phyloP scores from a whole-genome alignment of 1,284 basidiomycete species.

The Ustilago bromivora region DNA sequence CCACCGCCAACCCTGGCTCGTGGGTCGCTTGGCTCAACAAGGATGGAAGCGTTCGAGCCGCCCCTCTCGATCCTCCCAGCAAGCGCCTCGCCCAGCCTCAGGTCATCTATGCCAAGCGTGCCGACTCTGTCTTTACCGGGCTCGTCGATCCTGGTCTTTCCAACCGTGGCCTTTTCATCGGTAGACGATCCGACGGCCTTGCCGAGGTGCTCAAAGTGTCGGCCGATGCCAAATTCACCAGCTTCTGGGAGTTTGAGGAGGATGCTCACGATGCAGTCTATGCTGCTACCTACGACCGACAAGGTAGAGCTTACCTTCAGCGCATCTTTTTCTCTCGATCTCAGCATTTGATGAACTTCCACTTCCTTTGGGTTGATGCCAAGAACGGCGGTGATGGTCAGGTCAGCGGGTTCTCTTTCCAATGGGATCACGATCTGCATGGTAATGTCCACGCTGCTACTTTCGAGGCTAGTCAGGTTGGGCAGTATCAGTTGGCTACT shows the following conservation, averaged over 20 bases:
- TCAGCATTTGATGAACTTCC: slow-evolving; percentile 71
- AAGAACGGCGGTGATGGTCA: slow-evolving; percentile 74
- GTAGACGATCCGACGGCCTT: slow-evolving; percentile 46
- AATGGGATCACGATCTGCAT: slow-evolving; percentile 79
- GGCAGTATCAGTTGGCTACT: slow-evolving; percentile 71
- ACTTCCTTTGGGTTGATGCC: slow-evolving; percentile 76
- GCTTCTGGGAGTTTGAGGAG: slow-evolving; percentile 65
- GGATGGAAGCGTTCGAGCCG: slow-evolving; percentile 56
- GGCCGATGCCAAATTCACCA: slow-evolving; percentile 45
- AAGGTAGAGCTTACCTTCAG: slow-evolving; percentile 76
- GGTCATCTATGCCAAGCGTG: slow-evolving; percentile 44
- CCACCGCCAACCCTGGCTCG: slow-evolving; percentile 48
- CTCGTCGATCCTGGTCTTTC: slow-evolving; percentile 59
- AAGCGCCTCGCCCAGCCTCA: slow-evolving; percentile 50
- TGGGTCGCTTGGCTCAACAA: slow-evolving; percentile 63
- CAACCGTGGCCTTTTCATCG: slow-evolving; percentile 61
- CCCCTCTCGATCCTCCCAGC: slow-evolving; percentile 49
- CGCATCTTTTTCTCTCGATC: slow-evolving; percentile 75
- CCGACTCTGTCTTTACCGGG: slow-evolving; percentile 38
- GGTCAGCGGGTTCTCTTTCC: slow-evolving; percentile 77
- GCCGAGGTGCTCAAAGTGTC: slow-evolving; percentile 59
- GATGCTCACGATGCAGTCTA: slow-evolving; percentile 67
- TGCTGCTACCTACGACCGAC: slow-evolving; percentile 75
- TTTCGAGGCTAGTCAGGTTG: slow-evolving; percentile 74
- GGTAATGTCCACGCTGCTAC: slow-evolving; percentile 75